Evolutionary conservation across 306 rosid species (phyloP), one percentile per base, ranked within the genome.

Genomic region (Casuarina cunninghamiana): DNA sequence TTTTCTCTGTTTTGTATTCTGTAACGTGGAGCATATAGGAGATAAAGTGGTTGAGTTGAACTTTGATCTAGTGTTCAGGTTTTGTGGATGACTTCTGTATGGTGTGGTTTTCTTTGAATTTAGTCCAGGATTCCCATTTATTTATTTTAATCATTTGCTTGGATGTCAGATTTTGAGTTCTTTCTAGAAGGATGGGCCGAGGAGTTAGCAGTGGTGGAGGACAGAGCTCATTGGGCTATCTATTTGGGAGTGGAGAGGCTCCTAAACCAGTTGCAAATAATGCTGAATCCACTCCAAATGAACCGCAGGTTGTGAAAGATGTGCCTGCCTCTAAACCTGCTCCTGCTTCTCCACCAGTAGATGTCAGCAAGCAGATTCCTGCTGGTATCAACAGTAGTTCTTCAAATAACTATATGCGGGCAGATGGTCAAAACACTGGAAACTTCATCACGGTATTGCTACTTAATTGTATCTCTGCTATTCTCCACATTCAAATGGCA

Each of bases 141-240:
- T 48, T 5, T 55, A 51, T 21, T 3, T 77, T 60, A 19, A 6
- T 37, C 53, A 63, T 83, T 80, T 78, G 71, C 16, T 74, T 82
- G 86, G 65, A 74, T 79, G 69, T 74, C 71, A n/a, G 85, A 51
- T 72, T 67, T 71, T 39, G 62, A 75, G 74, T 81, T 80, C 19
- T 62, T 69, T 69, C 81, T 71, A 8, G 76, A 78, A 80, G 73
- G 77, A 95, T 95, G 98, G 98, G 98, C 78, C 98, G 98, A 78
- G 98, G 98, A 82, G 91, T 86, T 83, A 95, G 98, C 92, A 87
- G 97, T 32, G 98, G 98, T 75, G 98, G 98, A 62, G 98, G 98
- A 62, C 97, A 92, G 85, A 95, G 98, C 87, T 95, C 98, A 9
- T 80, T 95, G 90, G 96, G 93, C n/a, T 95, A 95, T 86, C 97